phyloP scores from a whole-genome alignment of 2,329 filamentous ascomycete genomes.

The Penicillium digitatum region DNA sequence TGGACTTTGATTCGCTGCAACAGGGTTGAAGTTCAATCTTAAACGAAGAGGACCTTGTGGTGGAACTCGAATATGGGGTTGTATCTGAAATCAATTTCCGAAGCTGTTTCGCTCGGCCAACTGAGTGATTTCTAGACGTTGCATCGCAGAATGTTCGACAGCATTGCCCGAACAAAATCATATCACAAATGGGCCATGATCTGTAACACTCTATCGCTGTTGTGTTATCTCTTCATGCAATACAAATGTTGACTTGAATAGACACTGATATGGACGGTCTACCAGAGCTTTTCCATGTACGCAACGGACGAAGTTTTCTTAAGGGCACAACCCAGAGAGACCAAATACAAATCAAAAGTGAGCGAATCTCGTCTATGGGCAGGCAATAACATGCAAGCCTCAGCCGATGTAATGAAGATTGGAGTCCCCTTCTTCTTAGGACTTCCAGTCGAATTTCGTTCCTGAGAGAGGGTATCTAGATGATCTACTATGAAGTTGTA shows the following conservation, averaged over 20 bases:
- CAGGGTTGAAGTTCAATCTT: not conserved
- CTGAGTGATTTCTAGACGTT: no score
- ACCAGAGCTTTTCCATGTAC: not conserved
- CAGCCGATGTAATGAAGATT: constrained; percentile 2
- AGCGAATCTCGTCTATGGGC: not conserved
- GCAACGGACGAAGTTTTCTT: constrained; percentile 3
- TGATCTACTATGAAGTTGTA: no score
- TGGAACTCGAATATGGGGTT: no score
- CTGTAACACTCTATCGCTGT: not conserved
- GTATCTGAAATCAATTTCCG: no score
- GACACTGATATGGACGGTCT: not conserved
- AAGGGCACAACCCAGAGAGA: constrained; percentile 15
- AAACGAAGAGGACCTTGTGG: not conserved
- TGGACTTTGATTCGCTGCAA: not conserved
- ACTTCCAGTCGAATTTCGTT: not conserved
- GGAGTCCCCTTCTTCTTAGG: not conserved
- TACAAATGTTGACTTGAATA: constrained; percentile 1
- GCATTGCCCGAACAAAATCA: not conserved
- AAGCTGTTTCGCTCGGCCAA: no score
- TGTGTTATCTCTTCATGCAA: not conserved
- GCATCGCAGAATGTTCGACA: not conserved
- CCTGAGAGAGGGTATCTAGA: no score
- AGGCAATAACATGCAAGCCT: constrained; percentile 2
- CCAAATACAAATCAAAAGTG: constrained; percentile 18
- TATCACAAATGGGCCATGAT: not conserved